These are phyloP conservation scores for Hymenochaete sp. DNA, from an alignment of 1,284 basidiomycete species.

Conservation along the genomic window DNA sequence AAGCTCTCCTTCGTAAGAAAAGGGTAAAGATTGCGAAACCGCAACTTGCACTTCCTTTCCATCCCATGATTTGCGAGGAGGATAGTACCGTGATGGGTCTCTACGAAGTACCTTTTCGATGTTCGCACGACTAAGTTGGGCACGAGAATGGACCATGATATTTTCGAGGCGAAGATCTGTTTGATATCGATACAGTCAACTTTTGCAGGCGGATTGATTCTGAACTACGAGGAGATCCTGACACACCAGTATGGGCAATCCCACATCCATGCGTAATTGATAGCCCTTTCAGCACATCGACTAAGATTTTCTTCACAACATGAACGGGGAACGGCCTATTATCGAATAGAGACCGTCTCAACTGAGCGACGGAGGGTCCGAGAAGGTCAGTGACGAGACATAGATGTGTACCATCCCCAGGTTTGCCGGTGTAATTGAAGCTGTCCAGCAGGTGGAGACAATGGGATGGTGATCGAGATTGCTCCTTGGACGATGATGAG, in stretches of 20 bases:
- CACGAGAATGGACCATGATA: neutral
- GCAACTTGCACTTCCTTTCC: neutral
- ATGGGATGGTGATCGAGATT: neutral
- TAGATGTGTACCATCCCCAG: conserved; percentile 22
- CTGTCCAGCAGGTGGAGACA: conserved; percentile 21
- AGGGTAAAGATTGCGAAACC: conserved; percentile 3
- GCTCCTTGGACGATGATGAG: too few species aligned
- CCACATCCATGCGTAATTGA: neutral
- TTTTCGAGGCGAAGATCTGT: neutral
- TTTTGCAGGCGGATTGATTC: neutral
- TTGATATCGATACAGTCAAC: neutral
- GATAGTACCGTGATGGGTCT: neutral
- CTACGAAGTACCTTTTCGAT: neutral
- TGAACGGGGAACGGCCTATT: neutral
- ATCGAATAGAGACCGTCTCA: conserved; percentile 17
- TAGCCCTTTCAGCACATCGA: neutral
- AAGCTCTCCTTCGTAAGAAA: too few species aligned
- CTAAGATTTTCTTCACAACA: neutral
- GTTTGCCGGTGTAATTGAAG: conserved; percentile 23
- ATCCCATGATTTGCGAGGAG: neutral
- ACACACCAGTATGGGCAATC: neutral
- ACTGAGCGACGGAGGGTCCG: conserved; percentile 25
- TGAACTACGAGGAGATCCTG: too few species aligned
- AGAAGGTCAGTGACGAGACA: conserved; percentile 26
- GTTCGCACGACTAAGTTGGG: neutral